These are phyloP conservation scores for Pythium grandisporangium DNA, from an alignment of 352 stramenopile species.

Conservation along the genomic window DNA sequence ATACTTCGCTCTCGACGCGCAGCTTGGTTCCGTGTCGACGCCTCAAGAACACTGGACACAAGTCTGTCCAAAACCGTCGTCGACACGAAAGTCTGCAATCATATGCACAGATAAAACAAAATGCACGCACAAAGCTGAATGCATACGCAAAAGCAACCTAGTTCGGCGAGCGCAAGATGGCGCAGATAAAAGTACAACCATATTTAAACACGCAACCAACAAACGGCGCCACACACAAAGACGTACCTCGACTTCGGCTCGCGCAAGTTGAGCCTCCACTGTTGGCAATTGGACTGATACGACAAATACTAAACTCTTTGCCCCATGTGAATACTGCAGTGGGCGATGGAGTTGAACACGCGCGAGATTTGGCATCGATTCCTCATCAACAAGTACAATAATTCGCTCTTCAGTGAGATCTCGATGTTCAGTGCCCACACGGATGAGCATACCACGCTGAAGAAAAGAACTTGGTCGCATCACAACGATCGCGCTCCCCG, in stretches of 20 bases:
- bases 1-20: too few species aligned
- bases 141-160: too few species aligned
- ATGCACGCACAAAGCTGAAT: too few species aligned
- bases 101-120: too few species aligned
- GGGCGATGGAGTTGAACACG: conserved; percentile 8
- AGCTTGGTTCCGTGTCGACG: too few species aligned
- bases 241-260: background rate
- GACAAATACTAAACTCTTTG: conserved; percentile 16
- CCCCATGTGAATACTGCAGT: conserved; percentile 17
- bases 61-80: too few species aligned
- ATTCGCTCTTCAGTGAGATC: conserved; percentile 20
- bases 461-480: conserved; percentile 13
- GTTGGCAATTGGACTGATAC: conserved; percentile 5
- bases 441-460: conserved; percentile 9
- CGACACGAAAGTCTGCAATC: too few species aligned
- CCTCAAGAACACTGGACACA: too few species aligned
- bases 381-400: conserved; percentile 5
- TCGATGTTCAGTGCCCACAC: conserved; percentile 14
- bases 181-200: too few species aligned
- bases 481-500: conserved; percentile 10
- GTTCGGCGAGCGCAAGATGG: too few species aligned
- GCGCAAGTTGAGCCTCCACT: background rate
- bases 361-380: conserved; percentile 1
- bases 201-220: too few species aligned
- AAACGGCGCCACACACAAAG: conserved; percentile 1